Percentiles rank a stretch among this genome's conserved stretches.
Evolutionary conservation across 441 rosid species (phyloP).

Genomic region (Adansonia grandidieri): DNA sequence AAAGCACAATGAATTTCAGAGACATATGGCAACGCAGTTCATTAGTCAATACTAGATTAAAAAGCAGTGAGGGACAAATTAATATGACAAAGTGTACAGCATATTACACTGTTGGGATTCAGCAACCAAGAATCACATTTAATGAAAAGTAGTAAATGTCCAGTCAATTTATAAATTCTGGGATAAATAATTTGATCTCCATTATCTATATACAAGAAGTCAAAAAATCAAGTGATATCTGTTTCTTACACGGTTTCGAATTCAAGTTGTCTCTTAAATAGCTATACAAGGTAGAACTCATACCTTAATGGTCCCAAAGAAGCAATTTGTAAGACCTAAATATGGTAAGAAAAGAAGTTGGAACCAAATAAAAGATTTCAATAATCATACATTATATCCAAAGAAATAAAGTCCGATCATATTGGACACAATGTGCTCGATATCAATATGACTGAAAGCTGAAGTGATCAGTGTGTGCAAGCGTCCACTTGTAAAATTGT

Average conservation of each 20-base stretch:
- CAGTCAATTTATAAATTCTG: background rate
- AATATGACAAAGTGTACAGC: background rate
- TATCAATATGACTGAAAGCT: conserved; percentile 82
- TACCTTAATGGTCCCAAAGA: conserved; percentile 22
- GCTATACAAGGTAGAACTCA: conserved; percentile 7
- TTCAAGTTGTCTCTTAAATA: conserved; percentile 6
- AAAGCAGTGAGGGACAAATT: background rate
- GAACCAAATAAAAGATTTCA: conserved; percentile 29
- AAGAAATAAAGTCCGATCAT: conserved; percentile 97
- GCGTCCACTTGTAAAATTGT: conserved; percentile 67
- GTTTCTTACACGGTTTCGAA: conserved; percentile 8
- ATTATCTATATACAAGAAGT: background rate
- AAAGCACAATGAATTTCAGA: background rate
- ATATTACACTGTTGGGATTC: background rate
- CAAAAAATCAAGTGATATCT: background rate
- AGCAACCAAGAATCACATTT: background rate
- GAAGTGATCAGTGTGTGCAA: conserved; percentile 76
- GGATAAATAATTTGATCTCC: background rate
- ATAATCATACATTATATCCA: conserved; percentile 67
- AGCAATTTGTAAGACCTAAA: conserved; percentile 18
- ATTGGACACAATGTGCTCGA: conserved; percentile 69
- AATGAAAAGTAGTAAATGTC: background rate
- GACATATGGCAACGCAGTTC: background rate
- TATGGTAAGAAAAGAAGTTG: conserved; percentile 18
- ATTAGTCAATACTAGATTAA: background rate